Percentiles rank a stretch among this genome's conserved stretches.
Evolutionary conservation across 1,284 basidiomycete species (phyloP).

Genomic region (Thecaphora thlaspeos): DNA sequence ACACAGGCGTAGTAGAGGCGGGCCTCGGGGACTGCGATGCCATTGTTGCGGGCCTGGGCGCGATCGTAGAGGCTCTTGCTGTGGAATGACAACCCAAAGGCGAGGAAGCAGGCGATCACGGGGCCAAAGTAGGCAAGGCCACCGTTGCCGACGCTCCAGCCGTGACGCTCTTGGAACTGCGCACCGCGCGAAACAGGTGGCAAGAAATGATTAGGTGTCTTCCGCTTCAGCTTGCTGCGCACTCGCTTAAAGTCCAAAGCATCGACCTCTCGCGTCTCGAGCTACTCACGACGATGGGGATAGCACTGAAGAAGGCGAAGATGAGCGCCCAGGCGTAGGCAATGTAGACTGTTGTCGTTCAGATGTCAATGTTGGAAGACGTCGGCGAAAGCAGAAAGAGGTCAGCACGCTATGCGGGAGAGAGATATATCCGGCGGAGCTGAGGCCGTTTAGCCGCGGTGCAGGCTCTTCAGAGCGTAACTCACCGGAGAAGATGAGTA

Average conservation of each 20-base stretch:
- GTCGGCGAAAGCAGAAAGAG: too few relatives aligned
- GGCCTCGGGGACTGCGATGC: slow-evolving; percentile 45
- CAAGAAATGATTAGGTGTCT: too few relatives aligned
- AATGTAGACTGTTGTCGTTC: slow-evolving; percentile 44
- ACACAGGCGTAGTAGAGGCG: slow-evolving; percentile 45
- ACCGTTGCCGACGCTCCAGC: slow-evolving; percentile 53
- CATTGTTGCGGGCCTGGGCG: slow-evolving; percentile 30
- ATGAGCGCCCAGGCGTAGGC: slow-evolving; percentile 51
- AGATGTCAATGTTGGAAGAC: too few relatives aligned
- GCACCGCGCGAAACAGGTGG: too few relatives aligned
- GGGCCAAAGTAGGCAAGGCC: slow-evolving; percentile 57
- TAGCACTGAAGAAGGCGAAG: slow-evolving; percentile 55
- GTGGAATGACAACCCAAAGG: slow-evolving; percentile 48
- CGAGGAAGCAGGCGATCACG: slow-evolving; percentile 52
- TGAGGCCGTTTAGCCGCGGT: too few relatives aligned
- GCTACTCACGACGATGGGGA: slow-evolving; percentile 56
- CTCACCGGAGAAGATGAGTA: slow-evolving; percentile 46
- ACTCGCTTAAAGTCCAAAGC: too few relatives aligned
- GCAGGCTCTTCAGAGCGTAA: too few relatives aligned
- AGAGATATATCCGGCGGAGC: too few relatives aligned
- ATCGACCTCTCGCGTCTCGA: too few relatives aligned
- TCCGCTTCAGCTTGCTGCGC: too few relatives aligned
- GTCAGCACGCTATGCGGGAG: too few relatives aligned
- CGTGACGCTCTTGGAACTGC: slow-evolving; percentile 55
- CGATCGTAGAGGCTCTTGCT: slow-evolving; percentile 42